These are phyloP conservation scores for Fusarium tuaranense DNA, from an alignment of 2,329 filamentous ascomycete genomes.

Conservation along the genomic window DNA sequence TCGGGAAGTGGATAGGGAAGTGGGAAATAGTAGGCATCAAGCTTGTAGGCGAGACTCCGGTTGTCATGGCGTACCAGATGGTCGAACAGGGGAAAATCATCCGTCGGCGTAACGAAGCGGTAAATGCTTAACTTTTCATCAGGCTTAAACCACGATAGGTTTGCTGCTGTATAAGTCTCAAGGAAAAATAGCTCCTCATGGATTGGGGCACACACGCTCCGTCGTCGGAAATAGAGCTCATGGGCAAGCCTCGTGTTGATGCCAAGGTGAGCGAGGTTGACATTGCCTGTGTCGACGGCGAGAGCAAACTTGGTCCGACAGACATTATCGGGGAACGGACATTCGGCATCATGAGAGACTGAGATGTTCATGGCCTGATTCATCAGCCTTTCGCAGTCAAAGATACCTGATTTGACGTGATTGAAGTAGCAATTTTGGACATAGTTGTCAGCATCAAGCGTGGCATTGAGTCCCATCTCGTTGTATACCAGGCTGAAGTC, in stretches of 20 bases:
- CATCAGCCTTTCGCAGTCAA: background rate
- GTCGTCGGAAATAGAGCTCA: background rate
- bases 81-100: background rate
- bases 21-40: background rate
- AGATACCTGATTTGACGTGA: background rate
- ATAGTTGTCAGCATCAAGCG: background rate
- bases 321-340: background rate
- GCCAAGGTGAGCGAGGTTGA: background rate
- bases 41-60: background rate
- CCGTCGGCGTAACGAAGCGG: background rate
- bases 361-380: background rate
- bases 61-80: background rate
- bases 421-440: constrained; percentile 1
- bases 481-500: background rate
- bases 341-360: background rate
- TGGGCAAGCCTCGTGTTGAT: constrained; percentile 1
- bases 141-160: background rate
- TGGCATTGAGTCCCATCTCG: background rate
- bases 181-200: background rate
- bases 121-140: background rate
- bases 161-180: background rate
- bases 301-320: background rate
- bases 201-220: background rate
- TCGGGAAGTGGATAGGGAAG: background rate
- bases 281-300: background rate